Evolutionary conservation across 768 basidiomycete species (phyloP), one percentile per base, ranked within the genome.

Genomic region (Suillus weaverae): DNA sequence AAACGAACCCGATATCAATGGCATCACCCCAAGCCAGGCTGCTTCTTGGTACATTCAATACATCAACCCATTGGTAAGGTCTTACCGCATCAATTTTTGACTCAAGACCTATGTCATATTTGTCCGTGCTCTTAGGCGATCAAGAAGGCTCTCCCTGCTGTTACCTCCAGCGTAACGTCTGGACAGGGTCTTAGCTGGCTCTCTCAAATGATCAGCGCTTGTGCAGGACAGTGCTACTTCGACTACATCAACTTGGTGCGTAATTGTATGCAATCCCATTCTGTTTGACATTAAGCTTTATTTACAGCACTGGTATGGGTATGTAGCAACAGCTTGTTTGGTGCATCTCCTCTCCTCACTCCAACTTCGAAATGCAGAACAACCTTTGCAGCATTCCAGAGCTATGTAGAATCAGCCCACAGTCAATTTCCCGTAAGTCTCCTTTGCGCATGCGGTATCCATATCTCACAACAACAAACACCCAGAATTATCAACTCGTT

Each of bases 71-170:
- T 48, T 79, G 66, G 77, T 79, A 68, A 41, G 75, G 32, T 7
- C 11, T 22, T 33, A 51, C n/a, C 33, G 2, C 2, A 18, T 60
- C n/a, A 26, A 7, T 22, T 32, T 14, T 5, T 26, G 6, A 30
- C 38, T 33, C 20, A 4, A 33, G 26, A 44, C n/a, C 22, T 46
- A 38, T 39, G 36, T 3, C 32, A 33, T 22, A 41, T 44, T 36
- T 33, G 22, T 48, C 10, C 35, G 32, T 46, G 1, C 36, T 63
- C 55, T 38, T 46, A 79, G 78, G 11, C 72, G 0, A 76, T 79
- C 46, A 77, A 76, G 72, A 80, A 78, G 61, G 78, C 79, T 2
- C 75, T 80, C 36, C 79, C 79, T 6, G 74, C 79, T 0, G 72
- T 80, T 9, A 74, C 77, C 11, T 76, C 78, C 22, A 78, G 77